Evolutionary conservation across 2,329 filamentous ascomycete species (phyloP).

Genomic region (Apiospora phragmitis): DNA sequence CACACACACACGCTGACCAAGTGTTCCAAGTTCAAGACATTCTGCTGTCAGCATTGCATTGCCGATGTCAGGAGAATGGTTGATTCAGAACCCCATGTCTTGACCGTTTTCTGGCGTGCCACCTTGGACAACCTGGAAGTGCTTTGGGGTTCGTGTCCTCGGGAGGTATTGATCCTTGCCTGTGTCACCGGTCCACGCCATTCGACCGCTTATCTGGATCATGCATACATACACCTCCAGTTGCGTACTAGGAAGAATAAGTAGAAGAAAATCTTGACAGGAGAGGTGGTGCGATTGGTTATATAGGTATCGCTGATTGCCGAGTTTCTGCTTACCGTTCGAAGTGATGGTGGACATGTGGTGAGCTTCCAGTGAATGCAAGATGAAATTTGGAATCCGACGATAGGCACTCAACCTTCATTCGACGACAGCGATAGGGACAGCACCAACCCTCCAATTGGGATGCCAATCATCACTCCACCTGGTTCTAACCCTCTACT

Average conservation of each 20-base stretch:
- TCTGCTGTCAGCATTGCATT: neutral
- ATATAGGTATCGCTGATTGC: neutral
- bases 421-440: neutral
- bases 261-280: too few relatives aligned
- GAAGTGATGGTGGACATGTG: neutral
- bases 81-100: neutral
- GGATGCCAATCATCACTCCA: neutral
- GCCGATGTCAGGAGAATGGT: neutral
- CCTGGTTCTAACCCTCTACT: neutral
- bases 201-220: neutral
- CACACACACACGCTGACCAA: neutral
- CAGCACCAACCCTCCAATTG: neutral
- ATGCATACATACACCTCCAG: neutral
- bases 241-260: neutral
- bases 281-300: neutral
- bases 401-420: neutral
- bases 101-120: neutral
- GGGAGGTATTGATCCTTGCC: neutral
- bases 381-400: neutral
- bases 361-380: neutral
- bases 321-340: neutral
- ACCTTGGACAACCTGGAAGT: neutral
- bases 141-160: neutral
- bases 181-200: conserved; percentile 1
- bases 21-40: neutral